phyloP scores from a whole-genome alignment of 345 rosid genomes.

The Psidium friedrichsthalianum region DNA sequence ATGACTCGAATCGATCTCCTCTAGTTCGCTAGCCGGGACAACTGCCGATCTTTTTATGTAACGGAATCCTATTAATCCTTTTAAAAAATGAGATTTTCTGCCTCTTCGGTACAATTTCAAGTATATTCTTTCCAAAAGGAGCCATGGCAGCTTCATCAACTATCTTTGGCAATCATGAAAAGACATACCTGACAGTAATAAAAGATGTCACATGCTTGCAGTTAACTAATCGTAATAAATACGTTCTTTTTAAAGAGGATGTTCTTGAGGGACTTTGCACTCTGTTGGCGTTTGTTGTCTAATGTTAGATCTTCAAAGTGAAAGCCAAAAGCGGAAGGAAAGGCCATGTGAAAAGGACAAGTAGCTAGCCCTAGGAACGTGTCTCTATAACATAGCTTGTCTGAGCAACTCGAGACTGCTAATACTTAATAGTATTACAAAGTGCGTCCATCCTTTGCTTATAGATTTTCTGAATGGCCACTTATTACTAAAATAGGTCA shows the following conservation, averaged over 20 bases:
- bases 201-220: not conserved
- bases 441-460: not conserved
- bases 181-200: not conserved
- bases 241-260: not conserved
- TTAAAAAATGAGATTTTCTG: too few species aligned
- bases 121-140: not conserved
- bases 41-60: not conserved
- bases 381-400: not conserved
- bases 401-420: not conserved
- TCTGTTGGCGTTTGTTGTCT: not conserved
- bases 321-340: not conserved
- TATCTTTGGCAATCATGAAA: not conserved
- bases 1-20: not conserved
- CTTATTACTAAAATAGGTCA: not conserved
- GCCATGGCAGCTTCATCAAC: not conserved
- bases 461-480: not conserved
- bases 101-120: not conserved
- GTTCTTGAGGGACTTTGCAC: not conserved
- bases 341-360: not conserved
- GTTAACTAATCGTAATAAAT: not conserved
- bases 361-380: not conserved
- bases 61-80: not conserved
- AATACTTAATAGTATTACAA: not conserved
- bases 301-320: not conserved
- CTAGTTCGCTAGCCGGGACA: too few species aligned